phyloP scores from a whole-genome alignment of 768 basidiomycete genomes.

The Scleroderma citrinum region DNA sequence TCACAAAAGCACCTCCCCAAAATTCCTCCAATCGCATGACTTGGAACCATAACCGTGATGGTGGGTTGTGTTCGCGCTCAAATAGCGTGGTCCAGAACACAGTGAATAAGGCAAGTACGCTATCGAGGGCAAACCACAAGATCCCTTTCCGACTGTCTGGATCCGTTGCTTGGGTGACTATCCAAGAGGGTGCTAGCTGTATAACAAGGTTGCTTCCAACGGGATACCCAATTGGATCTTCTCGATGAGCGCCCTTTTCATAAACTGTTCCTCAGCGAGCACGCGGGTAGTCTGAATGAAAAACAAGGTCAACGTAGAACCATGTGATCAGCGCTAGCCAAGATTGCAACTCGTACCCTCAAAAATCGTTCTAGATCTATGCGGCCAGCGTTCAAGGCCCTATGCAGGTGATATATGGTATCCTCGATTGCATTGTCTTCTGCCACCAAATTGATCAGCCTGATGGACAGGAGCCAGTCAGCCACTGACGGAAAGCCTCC shows the following conservation, averaged over 20 bases:
- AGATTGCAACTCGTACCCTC: conserved; percentile 49
- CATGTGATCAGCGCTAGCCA: conserved; percentile 11
- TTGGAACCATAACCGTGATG: conserved; percentile 9
- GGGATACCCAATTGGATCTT: conserved; percentile 70
- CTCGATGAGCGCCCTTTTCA: conserved; percentile 91
- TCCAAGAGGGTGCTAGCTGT: conserved; percentile 36
- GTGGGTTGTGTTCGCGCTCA: not conserved
- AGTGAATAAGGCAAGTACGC: conserved; percentile 32
- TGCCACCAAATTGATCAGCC: conserved; percentile 94
- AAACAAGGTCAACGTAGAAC: conserved; percentile 12
- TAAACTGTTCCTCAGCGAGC: conserved; percentile 93
- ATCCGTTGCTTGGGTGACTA: conserved; percentile 22
- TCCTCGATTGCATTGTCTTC: conserved; percentile 99
- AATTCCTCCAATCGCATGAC: conserved; percentile 9
- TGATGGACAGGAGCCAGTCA: conserved; percentile 30
- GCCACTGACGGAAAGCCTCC: conserved; percentile 1
- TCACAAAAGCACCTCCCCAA: conserved; percentile 16
- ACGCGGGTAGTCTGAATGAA: conserved; percentile 65
- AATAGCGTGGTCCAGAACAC: conserved; percentile 25
- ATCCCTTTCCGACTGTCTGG: conserved; percentile 17
- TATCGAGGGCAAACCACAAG: conserved; percentile 28
- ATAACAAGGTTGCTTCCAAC: conserved; percentile 38
- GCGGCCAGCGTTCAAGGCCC: conserved; percentile 84
- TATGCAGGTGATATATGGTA: conserved; percentile 93
- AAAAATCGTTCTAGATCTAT: conserved; percentile 94